Evolutionary conservation across 2,329 filamentous ascomycete species (phyloP).

Genomic region (Venturia oleaginea): DNA sequence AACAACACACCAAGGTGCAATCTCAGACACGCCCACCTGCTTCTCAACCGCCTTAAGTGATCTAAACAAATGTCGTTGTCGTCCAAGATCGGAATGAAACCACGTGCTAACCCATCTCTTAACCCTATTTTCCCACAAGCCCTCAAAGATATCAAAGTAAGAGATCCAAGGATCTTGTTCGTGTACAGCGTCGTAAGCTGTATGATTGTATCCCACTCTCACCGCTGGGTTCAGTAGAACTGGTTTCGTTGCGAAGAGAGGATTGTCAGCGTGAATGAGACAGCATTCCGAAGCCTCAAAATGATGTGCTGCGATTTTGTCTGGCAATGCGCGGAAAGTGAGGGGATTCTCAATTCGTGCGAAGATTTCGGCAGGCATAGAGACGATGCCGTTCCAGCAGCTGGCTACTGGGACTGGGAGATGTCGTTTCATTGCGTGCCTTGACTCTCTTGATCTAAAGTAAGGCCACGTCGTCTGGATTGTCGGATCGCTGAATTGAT

Average conservation of each 20-base stretch:
- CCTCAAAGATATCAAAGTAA: constrained; percentile 13
- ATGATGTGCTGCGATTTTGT: constrained; percentile 50
- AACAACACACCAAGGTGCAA: constrained; percentile 26
- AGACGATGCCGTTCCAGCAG: constrained; percentile 59
- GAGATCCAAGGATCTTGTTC: constrained; percentile 16
- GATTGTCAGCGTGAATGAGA: constrained; percentile 65
- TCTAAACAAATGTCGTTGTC: constrained; percentile 13
- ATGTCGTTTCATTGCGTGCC: constrained; percentile 44
- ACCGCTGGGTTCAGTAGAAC: constrained; percentile 63
- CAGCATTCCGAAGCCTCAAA: constrained; percentile 75
- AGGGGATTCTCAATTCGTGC: constrained; percentile 28
- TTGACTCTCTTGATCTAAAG: constrained; percentile 43
- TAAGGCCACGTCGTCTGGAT: constrained; percentile 51
- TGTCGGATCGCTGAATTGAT: constrained; percentile 39
- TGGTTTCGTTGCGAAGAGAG: constrained; percentile 41
- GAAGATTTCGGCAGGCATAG: constrained; percentile 22
- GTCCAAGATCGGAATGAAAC: constrained; percentile 10
- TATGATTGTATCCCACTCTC: constrained; percentile 52
- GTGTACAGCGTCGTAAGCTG: constrained; percentile 22
- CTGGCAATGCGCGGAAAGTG: constrained; percentile 55
- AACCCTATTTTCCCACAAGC: constrained; percentile 21
- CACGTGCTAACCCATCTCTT: constrained; percentile 13
- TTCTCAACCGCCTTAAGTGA: constrained; percentile 6
- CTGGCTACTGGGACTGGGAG: constrained; percentile 50
- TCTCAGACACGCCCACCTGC: constrained; percentile 18